Conservation (phyloP, 192 early-diverging fungal genomes). For the Backusella circina region DNA sequence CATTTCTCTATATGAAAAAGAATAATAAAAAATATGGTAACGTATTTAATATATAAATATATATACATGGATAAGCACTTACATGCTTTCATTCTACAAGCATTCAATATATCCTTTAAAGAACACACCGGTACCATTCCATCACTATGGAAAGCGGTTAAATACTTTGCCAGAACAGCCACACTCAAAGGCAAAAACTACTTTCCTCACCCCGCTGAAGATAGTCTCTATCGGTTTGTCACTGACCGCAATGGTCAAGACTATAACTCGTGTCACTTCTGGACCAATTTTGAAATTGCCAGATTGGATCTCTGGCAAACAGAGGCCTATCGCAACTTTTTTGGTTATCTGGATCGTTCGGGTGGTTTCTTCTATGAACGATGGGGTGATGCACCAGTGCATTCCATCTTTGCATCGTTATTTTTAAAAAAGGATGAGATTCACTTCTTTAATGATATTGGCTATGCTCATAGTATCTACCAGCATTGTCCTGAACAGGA, state of each 20-base stretch:
- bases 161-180: conserved; percentile 38
- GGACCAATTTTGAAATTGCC: conserved; percentile 85
- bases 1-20: conserved; percentile 49
- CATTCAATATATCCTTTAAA: conserved; percentile 67
- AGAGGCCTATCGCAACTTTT: conserved; percentile 51
- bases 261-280: conserved; percentile 71
- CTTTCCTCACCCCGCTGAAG: conserved; percentile 30
- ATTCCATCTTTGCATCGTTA: conserved; percentile 59
- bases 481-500: conserved; percentile 19
- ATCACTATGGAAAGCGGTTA: conserved; percentile 63
- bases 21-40: conserved; percentile 42
- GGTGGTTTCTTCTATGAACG: conserved; percentile 76
- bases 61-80: background rate
- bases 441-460: conserved; percentile 72
- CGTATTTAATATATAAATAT: background rate
- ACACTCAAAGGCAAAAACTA: conserved; percentile 22
- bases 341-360: conserved; percentile 52
- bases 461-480: conserved; percentile 39
- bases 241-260: conserved; percentile 39
- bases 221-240: conserved; percentile 45
- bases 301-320: conserved; percentile 51
- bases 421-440: conserved; percentile 54
- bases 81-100: conserved; percentile 12
- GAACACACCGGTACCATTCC: conserved; percentile 70
- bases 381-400: conserved; percentile 76